Conservation (phyloP, 306 rosid genomes). For the Quercus glauca region DNA sequence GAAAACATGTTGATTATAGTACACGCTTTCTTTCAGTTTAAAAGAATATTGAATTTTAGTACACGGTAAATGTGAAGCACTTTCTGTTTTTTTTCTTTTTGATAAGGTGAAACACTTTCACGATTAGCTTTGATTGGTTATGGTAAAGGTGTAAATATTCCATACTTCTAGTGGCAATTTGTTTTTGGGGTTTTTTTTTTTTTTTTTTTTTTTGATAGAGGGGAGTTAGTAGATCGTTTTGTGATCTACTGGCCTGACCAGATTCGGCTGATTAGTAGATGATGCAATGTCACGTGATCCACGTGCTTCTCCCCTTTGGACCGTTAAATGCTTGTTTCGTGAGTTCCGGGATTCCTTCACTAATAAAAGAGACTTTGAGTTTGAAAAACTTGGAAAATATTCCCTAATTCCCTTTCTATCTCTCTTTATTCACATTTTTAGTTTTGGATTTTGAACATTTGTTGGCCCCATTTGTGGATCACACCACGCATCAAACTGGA, state of each 20-base stretch:
- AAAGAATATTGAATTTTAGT: no score
- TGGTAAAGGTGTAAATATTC: background rate
- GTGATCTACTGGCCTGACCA: background rate
- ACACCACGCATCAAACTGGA: no score
- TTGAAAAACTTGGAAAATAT: no score
- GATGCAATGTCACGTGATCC: background rate
- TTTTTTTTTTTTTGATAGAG: no score
- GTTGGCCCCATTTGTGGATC: no score
- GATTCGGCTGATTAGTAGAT: background rate
- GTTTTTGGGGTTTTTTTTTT: background rate
- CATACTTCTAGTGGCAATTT: background rate
- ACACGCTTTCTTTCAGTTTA: no score
- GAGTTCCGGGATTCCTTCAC: no score
- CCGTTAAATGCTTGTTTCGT: no score
- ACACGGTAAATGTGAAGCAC: background rate
- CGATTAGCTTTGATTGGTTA: background rate
- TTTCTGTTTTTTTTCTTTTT: rapidly evolving
- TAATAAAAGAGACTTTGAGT: no score
- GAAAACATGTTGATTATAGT: background rate
- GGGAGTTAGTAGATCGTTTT: background rate
- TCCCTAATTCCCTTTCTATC: no score
- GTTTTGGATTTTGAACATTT: no score
- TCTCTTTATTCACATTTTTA: no score
- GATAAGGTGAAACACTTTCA: background rate
- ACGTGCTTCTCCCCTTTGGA: background rate